A percentile compares a stretch with the other conserved stretches of the same genome.
These are phyloP conservation scores for Diaporthe citriasiana DNA, from an alignment of 2,329 filamentous ascomycete genomes.

Conservation along the genomic window DNA sequence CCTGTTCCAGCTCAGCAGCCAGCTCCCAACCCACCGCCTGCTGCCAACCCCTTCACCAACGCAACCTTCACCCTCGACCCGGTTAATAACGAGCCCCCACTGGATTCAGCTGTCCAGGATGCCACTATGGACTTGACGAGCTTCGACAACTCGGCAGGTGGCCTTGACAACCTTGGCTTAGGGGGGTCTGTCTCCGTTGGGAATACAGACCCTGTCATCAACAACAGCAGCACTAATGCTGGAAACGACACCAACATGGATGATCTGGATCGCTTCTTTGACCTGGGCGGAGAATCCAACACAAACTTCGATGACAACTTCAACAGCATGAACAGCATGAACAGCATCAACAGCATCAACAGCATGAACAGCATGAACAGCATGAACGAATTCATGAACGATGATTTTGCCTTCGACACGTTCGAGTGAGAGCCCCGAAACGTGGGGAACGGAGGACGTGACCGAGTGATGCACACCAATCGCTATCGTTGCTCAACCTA, in stretches of 20 bases:
- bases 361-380: constrained; percentile 39
- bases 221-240: constrained; percentile 42
- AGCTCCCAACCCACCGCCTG: not conserved
- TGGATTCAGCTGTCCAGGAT: constrained; percentile 20
- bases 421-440: constrained; percentile 4
- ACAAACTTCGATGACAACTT: constrained; percentile 51
- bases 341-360: too few relatives aligned
- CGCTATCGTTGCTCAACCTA: not conserved
- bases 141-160: constrained; percentile 33
- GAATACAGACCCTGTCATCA: constrained; percentile 48
- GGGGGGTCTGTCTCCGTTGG: constrained; percentile 26
- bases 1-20: constrained; percentile 17
- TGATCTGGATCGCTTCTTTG: constrained; percentile 63
- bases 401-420: constrained; percentile 36
- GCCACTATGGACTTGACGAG: constrained; percentile 35
- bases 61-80: constrained; percentile 41
- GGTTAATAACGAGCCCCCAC: constrained; percentile 24
- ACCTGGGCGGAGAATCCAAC: constrained; percentile 57
- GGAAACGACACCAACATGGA: constrained; percentile 47
- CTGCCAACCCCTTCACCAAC: constrained; percentile 40
- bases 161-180: constrained; percentile 25
- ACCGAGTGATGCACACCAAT: not conserved
- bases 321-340: constrained; percentile 38
- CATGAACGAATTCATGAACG: constrained; percentile 40
- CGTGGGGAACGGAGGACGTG: not conserved